These are phyloP conservation scores for Psophocarpus tetragonolobus DNA, from an alignment of 306 rosid genomes.

Conservation along the genomic window DNA sequence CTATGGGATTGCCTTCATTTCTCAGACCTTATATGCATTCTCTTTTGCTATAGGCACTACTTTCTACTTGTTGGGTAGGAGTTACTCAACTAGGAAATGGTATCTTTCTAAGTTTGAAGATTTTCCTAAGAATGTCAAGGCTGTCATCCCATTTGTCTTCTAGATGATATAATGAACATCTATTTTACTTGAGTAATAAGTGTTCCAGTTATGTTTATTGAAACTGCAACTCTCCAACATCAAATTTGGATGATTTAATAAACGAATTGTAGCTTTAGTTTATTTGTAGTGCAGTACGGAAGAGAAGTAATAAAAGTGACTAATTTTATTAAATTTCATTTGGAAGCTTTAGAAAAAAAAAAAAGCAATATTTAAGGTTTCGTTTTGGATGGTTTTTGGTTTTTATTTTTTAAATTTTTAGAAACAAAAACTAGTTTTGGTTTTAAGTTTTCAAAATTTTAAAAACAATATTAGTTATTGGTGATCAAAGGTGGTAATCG, in stretches of 20 bases:
- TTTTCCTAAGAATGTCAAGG: conserved; percentile 69
- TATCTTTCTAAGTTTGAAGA: conserved; percentile 73
- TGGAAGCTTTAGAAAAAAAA: not conserved
- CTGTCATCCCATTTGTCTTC: conserved; percentile 65
- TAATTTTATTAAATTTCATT: not conserved
- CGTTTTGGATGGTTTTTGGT: too few relatives aligned
- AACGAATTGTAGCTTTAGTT: not conserved
- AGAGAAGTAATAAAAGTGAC: not conserved
- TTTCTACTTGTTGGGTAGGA: conserved; percentile 69
- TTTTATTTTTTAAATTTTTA: too few relatives aligned
- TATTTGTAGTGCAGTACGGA: not conserved
- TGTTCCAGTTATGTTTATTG: not conserved
- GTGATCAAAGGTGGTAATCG: too few relatives aligned
- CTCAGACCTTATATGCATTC: conserved; percentile 62
- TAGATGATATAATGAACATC: conserved; percentile 12
- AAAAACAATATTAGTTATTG: too few relatives aligned
- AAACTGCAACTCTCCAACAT: not conserved
- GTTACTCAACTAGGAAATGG: conserved; percentile 76
- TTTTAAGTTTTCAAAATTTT: too few relatives aligned
- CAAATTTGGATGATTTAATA: not conserved
- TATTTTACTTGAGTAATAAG: not conserved
- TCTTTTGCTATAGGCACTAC: conserved; percentile 50
- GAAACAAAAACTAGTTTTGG: too few relatives aligned
- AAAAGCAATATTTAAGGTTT: too few relatives aligned
- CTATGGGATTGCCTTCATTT: conserved; percentile 60